Evolutionary conservation across 1,139 yeast genomes (phyloP).

Genomic region (Keqinozyma sinolaborantium): DNA sequence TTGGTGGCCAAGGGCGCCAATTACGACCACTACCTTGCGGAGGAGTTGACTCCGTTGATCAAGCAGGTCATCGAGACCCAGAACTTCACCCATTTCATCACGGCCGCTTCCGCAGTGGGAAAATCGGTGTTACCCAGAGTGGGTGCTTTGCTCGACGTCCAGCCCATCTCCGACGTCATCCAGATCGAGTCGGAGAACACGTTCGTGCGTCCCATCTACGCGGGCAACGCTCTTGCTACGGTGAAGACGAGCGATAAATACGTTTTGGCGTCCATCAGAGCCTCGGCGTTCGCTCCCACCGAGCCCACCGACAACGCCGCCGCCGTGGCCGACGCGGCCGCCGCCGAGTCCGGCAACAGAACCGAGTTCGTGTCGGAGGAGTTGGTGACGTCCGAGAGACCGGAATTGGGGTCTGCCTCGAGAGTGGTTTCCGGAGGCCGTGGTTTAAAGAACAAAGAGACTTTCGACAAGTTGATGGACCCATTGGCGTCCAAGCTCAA

Average conservation of each 20-base stretch:
- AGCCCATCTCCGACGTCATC: constrained; percentile 81
- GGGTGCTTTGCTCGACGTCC: constrained; percentile 80
- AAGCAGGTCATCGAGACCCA: constrained; percentile 40
- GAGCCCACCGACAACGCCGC: constrained; percentile 31
- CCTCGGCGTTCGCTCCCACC: constrained; percentile 77
- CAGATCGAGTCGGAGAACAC: constrained; percentile 65
- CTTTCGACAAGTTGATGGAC: constrained; percentile 69
- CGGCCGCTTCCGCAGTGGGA: constrained; percentile 83
- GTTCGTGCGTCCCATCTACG: constrained; percentile 90
- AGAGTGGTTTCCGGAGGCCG: constrained; percentile 90
- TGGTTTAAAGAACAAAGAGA: constrained; percentile 87
- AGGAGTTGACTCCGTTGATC: constrained; percentile 59
- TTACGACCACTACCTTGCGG: constrained; percentile 61
- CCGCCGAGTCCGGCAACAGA: constrained; percentile 30
- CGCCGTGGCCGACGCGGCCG: constrained; percentile 46
- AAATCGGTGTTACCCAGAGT: constrained; percentile 84
- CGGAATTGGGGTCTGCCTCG: constrained; percentile 83
- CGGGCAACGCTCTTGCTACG: constrained; percentile 90
- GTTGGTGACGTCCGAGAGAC: constrained; percentile 76
- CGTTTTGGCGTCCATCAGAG: constrained; percentile 72
- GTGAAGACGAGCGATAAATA: constrained; percentile 67
- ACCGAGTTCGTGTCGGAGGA: constrained; percentile 69
- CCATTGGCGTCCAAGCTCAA: constrained; percentile 84
- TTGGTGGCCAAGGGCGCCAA: constrained; percentile 47
- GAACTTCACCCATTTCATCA: constrained; percentile 64